Conservation (phyloP, 805 yeast genomes). For the Candida schatavii region DNA sequence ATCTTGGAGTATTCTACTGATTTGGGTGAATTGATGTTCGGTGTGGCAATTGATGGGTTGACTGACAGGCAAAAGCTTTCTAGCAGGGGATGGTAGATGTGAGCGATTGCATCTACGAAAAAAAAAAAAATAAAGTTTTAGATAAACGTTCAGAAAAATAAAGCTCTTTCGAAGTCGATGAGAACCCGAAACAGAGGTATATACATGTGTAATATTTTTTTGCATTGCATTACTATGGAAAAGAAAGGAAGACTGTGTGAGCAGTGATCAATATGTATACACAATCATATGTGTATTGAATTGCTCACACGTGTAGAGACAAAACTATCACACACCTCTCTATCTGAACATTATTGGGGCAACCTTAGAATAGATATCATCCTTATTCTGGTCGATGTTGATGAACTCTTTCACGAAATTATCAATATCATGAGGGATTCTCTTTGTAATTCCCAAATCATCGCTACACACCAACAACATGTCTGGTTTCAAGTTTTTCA, state of each 20-base stretch:
- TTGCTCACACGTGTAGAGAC: no score
- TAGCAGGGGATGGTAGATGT: constrained; percentile 54
- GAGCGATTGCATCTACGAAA: no score
- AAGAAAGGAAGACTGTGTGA: no score
- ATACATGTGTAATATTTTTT: no score
- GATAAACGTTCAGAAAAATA: no score
- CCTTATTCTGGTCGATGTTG: constrained; percentile 22
- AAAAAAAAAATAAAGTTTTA: no score
- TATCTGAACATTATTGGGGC: constrained; percentile 16
- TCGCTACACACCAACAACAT: constrained; percentile 38
- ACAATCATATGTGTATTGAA: no score
- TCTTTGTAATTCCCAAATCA: constrained; percentile 35
- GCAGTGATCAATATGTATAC: no score
- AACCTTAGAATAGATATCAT: constrained; percentile 19
- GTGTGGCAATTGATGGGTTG: constrained; percentile 56
- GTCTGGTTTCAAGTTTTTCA: constrained; percentile 42
- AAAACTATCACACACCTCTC: no score
- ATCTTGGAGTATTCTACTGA: constrained; percentile 65
- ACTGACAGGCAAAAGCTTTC: constrained; percentile 46
- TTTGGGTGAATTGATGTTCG: constrained; percentile 76
- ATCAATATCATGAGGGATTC: constrained; percentile 32
- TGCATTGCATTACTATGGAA: no score
- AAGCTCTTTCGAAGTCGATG: no score
- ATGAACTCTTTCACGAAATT: constrained; percentile 38
- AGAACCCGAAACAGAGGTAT: no score